Evolutionary conservation across 257 asterid species (phyloP).

Genomic region (Forsythia suspensa): DNA sequence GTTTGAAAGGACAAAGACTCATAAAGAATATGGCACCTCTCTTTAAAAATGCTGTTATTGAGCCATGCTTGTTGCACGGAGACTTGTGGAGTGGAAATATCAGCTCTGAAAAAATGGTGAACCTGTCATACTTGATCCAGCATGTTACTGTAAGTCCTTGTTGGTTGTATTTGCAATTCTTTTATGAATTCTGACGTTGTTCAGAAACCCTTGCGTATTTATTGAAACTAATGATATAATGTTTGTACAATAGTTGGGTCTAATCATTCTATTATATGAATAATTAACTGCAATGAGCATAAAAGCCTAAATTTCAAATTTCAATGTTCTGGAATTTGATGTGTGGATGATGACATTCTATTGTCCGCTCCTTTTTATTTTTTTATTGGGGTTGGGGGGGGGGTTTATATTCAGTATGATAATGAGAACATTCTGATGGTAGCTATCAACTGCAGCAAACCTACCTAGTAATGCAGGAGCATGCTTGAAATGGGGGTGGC

Average conservation of each 20-base stretch:
- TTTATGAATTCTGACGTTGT: neutral
- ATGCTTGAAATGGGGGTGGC: too few relatives aligned
- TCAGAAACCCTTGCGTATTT: neutral
- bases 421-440: neutral
- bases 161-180: neutral
- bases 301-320: neutral
- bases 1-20: conserved; percentile 65
- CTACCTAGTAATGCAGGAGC: too few relatives aligned
- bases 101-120: conserved; percentile 77
- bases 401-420: neutral
- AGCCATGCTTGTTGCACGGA: conserved; percentile 94
- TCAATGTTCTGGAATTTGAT: neutral
- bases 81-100: conserved; percentile 98
- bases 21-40: conserved; percentile 78
- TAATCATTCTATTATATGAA: neutral
- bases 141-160: conserved; percentile 80
- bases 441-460: conserved; percentile 2
- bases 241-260: neutral
- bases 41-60: conserved; percentile 60
- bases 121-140: conserved; percentile 95
- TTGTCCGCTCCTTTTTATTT: too few relatives aligned
- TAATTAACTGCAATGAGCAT: neutral
- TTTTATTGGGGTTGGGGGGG: neutral
- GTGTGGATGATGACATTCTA: neutral
- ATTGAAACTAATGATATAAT: neutral